Conservation (phyloP, 768 basidiomycete genomes). For the Psilocybe tampanensis region DNA sequence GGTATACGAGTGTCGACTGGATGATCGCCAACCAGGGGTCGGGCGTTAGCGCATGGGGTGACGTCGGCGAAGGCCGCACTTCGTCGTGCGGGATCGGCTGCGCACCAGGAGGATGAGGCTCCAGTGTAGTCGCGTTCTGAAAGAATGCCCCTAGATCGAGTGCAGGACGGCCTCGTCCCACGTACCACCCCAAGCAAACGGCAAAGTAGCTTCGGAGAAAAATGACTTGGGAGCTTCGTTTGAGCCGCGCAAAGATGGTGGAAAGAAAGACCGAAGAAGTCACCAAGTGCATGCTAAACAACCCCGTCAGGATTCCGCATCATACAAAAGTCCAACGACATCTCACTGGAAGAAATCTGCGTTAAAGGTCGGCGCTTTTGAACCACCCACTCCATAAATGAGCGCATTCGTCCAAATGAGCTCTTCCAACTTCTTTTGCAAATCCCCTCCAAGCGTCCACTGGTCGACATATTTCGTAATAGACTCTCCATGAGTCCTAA, state of each 20-base stretch:
- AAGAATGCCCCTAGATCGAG: slow-evolving; percentile 54
- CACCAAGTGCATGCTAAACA: slow-evolving; percentile 52
- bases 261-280: slow-evolving; percentile 61
- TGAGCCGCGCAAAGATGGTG: slow-evolving; percentile 35
- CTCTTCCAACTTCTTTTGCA: slow-evolving; percentile 53
- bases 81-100: slow-evolving; percentile 22
- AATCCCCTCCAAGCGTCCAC: slow-evolving; percentile 30
- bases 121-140: slow-evolving; percentile 24
- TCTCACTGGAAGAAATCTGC: slow-evolving; percentile 55
- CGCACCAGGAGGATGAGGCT: slow-evolving; percentile 20
- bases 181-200: slow-evolving; percentile 47
- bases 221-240: slow-evolving; percentile 38
- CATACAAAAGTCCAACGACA: neutral
- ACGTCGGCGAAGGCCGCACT: slow-evolving; percentile 25
- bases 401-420: slow-evolving; percentile 48
- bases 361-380: slow-evolving; percentile 30
- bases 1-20: slow-evolving; percentile 52
- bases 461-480: slow-evolving; percentile 31
- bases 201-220: slow-evolving; percentile 57
- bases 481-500: slow-evolving; percentile 31
- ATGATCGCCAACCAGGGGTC: slow-evolving; percentile 63
- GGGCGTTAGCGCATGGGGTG: slow-evolving; percentile 39
- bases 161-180: slow-evolving; percentile 52
- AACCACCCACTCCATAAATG: slow-evolving; percentile 43
- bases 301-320: neutral